Conservation (phyloP, 371 early-diverging fungal species). For the Funneliformis caledonium region DNA sequence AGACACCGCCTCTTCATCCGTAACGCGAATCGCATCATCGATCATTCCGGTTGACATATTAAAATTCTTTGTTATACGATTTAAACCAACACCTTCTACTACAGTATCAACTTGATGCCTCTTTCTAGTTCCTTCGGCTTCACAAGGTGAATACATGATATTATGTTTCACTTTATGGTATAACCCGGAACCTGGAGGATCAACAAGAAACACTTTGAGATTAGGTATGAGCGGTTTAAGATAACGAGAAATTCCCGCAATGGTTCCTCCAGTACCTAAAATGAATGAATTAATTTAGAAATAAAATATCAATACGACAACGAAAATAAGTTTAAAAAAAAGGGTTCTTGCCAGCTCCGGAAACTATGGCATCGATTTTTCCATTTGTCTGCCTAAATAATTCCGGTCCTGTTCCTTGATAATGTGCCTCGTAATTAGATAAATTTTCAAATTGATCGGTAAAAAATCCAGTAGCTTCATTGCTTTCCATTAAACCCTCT, state of each 20-base stretch:
- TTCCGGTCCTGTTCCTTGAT: slow-evolving; percentile 88
- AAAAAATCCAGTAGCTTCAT: slow-evolving; percentile 68
- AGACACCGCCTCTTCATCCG: slow-evolving; percentile 87
- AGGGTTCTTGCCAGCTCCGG: slow-evolving; percentile 68
- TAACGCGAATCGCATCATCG: slow-evolving; percentile 87
- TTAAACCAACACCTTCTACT: slow-evolving; percentile 96
- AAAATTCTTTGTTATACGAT: slow-evolving; percentile 92
- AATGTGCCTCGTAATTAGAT: slow-evolving; percentile 83
- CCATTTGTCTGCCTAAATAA: slow-evolving; percentile 76
- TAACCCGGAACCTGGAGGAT: slow-evolving; percentile 93
- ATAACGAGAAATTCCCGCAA: slow-evolving; percentile 85
- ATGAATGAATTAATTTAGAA: background rate
- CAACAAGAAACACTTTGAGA: slow-evolving; percentile 80
- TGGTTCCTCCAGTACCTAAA: slow-evolving; percentile 90
- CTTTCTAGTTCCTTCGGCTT: slow-evolving; percentile 87
- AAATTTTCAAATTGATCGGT: slow-evolving; percentile 95
- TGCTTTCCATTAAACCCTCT: background rate
- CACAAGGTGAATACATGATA: slow-evolving; percentile 86
- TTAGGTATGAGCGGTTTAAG: slow-evolving; percentile 70
- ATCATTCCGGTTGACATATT: slow-evolving; percentile 62
- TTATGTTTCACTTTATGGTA: slow-evolving; percentile 90
- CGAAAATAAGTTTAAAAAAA: background rate
- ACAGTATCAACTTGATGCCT: slow-evolving; percentile 97
- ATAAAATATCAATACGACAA: background rate
- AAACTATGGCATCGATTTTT: slow-evolving; percentile 79